Evolutionary conservation across 2,329 filamentous ascomycete species (phyloP), one percentile per base, ranked within the genome.

Genomic region (Claviceps sp.): DNA sequence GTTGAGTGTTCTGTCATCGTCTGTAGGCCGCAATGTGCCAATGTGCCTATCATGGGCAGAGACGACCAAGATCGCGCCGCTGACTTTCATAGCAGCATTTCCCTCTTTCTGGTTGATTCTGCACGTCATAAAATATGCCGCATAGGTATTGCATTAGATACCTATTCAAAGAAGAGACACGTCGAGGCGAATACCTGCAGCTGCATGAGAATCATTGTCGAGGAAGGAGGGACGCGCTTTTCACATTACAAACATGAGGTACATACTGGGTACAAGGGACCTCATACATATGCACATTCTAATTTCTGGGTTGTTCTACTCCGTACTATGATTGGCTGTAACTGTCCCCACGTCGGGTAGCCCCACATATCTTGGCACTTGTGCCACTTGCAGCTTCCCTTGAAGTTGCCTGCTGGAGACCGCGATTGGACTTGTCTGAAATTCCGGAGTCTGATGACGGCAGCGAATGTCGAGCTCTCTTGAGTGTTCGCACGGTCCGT

Each of bases 391-490:
- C 8, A 43, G 17, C 41, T 43, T 22, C 8, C 5, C n/a, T 42
- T 22, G 40, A 44, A 26, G 42, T 39, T 16, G 42, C 42, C 42
- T 26, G 42, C n/a, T 26, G 14, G 24, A 24, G 22, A n/a, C 24
- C 19, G 41, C 41, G 41, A 42, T 30, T 30, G 30, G 30, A 34
- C 30, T 34, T 34, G 1, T 11, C 11, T 34, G 30, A 34, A 51
- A 48, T 19, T 48, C 53, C 44, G 48, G 39, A 13, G 26, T 34
- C 43, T 42, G 50, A 37, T 46, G 46, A 50, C 34, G 52, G 40
- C 50, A 34, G 30, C 40, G 42, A 22, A 30, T 37, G 60, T 62
- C 57, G 57, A 63, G 59, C 58, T 64, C 51, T 54, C 24, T 14
- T 14, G 13, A 24, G 41, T 43, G 10, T 13, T 19, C 41, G 41